Evolutionary conservation across 306 rosid species (phyloP).

Genomic region (Ceratonia siliqua): DNA sequence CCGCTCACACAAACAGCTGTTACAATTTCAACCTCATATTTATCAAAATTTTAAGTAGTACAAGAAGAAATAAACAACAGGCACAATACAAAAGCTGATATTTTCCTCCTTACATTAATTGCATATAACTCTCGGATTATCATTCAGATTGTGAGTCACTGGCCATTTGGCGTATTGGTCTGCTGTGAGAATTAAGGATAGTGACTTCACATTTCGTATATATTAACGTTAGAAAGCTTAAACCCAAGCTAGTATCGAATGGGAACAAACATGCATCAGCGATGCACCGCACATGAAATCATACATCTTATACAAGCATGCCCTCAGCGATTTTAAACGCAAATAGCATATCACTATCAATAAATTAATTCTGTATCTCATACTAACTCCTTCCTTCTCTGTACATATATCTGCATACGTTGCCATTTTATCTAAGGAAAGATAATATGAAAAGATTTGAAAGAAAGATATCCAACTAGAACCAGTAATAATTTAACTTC

Average conservation of each 20-base stretch:
- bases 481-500: background rate
- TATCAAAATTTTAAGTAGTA: background rate
- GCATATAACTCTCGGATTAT: background rate
- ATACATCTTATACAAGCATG: background rate
- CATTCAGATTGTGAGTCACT: slow-evolving; percentile 30
- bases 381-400: too few species aligned
- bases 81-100: background rate
- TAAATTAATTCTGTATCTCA: too few species aligned
- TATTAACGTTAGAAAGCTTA: background rate
- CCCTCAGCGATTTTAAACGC: background rate
- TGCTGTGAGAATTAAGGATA: slow-evolving; percentile 28
- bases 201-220: slow-evolving; percentile 23
- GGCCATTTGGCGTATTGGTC: slow-evolving; percentile 5
- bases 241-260: background rate
- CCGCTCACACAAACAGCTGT: background rate
- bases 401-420: background rate
- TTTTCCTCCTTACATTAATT: background rate
- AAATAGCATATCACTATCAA: background rate
- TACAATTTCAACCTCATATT: background rate
- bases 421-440: background rate
- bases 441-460: background rate
- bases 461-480: background rate
- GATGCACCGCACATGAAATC: slow-evolving; percentile 1
- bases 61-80: background rate
- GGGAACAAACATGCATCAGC: background rate